These are phyloP conservation scores for Acer yangbiense DNA, from an alignment of 345 rosid species.

Conservation along the genomic window DNA sequence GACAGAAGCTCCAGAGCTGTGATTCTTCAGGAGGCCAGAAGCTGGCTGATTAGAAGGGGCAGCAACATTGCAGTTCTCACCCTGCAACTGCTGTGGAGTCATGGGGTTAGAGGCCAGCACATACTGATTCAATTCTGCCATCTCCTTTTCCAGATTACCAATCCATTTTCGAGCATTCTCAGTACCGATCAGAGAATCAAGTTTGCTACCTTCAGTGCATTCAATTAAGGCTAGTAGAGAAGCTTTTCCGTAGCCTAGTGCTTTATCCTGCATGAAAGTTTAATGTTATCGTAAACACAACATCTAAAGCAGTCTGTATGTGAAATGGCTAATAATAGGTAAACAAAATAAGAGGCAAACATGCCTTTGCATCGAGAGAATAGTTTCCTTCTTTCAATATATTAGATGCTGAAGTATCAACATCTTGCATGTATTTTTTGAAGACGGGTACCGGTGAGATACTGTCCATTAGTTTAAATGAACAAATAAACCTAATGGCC, in stretches of 20 bases:
- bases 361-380: conserved; percentile 27
- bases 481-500: conserved; percentile 38
- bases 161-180: conserved; percentile 11
- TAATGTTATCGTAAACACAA: background rate
- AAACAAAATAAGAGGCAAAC: background rate
- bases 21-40: no score
- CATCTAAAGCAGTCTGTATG: background rate
- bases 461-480: conserved; percentile 31
- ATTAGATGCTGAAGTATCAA: background rate
- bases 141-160: conserved; percentile 19
- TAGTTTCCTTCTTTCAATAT: background rate
- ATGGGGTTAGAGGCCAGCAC: background rate
- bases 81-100: background rate
- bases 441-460: conserved; percentile 31
- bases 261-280: conserved; percentile 27
- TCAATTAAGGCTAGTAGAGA: conserved; percentile 13
- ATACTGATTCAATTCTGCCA: background rate
- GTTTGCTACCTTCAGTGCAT: conserved; percentile 31
- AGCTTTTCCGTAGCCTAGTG: conserved; percentile 22
- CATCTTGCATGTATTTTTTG: conserved; percentile 11
- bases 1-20: background rate
- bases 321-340: background rate
- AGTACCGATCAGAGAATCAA: conserved; percentile 6
- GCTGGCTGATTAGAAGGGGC: no score
- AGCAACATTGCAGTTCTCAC: background rate